Base-by-base conservation (phyloP, 1,284 basidiomycete species). In the Porodaedalea pini region DNA sequence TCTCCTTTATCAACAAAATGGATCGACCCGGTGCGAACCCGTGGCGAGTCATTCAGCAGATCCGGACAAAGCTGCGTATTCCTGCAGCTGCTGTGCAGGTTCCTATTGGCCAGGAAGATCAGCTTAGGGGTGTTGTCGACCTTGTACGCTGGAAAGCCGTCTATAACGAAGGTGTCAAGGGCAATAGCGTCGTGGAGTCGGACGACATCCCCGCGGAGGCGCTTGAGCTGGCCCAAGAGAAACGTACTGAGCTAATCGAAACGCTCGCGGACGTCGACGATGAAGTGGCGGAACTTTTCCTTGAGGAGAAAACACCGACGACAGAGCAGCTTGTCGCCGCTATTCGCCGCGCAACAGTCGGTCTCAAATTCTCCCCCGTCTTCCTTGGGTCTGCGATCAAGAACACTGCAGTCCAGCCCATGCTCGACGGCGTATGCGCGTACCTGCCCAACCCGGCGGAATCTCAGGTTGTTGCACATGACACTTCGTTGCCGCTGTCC, bases 1-100 rank as follows among this genome's bases (percentile, higher is more conserved):
- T 99, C 60, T 96, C 94, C 0, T 99, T 99, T 70, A 89, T 99
- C 70, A 99, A 99, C 78, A 99, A 99, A 77, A 99, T 99, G 97
- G 97, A 99, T 70, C 91, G 94, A 64, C 94, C 95, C 58, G 97
- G 97, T 55, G 92, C 96, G 31, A 98, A 98, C 73, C 97, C 97
- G 3, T 96, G 92, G 90, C 82, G 94, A 57, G 94, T 99, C 52
- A 86, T 99, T 49, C 80, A 86, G 57, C 97, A 99, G 72, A 92
- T 99, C 62, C 83, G 94, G 60, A 80, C 83, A 11, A 99, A 99
- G 74, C 85, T 99, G 52, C 87, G 88, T 64, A 94, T 98, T 64
- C 81, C 90, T 41, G 94, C 95, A 27, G 97, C 97, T 1, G 91
- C 95, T n/a, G 90, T 98, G 10, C 94, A 98, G 67, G 83, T 98